Percentiles rank a stretch among this genome's conserved stretches.
phyloP scores from a whole-genome alignment of 495 filamentous ascomycete genomes.

The Cercophora samala region DNA sequence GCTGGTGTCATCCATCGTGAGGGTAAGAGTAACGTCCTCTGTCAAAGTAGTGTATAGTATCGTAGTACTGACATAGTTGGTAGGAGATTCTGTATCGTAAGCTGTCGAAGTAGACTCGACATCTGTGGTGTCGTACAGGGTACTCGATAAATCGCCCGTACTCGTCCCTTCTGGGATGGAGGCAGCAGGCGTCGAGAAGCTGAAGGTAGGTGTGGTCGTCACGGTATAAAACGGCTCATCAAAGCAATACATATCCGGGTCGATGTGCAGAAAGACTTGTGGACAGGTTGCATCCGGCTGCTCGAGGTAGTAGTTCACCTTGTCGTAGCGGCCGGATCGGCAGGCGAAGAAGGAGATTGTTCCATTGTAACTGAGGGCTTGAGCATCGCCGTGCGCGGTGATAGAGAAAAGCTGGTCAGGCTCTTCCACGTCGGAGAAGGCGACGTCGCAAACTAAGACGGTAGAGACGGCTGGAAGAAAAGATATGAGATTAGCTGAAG shows the following conservation, averaged over 20 bases:
- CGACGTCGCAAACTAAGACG: slow-evolving; percentile 15
- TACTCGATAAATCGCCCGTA: not conserved
- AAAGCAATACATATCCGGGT: not conserved
- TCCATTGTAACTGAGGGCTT: slow-evolving; percentile 8
- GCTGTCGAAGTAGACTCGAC: too few relatives aligned
- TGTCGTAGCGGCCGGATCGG: not conserved
- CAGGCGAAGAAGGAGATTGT: slow-evolving; percentile 14
- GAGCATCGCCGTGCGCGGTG: not conserved
- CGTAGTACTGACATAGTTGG: too few relatives aligned
- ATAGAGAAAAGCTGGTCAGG: slow-evolving; percentile 7
- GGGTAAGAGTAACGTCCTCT: too few relatives aligned
- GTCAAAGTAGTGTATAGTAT: too few relatives aligned
- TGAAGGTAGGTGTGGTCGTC: not conserved
- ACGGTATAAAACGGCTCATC: not conserved
- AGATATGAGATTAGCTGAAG: not conserved
- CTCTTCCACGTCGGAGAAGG: not conserved
- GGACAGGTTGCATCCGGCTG: not conserved
- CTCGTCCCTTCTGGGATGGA: not conserved
- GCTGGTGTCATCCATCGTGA: too few relatives aligned
- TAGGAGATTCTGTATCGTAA: too few relatives aligned
- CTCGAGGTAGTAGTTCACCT: slow-evolving; percentile 2
- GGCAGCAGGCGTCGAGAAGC: not conserved
- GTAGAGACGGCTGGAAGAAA: slow-evolving; percentile 1
- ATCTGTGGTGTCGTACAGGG: not conserved
- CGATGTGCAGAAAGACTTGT: not conserved